Conservation (phyloP, 148 eudicot species). For the Chenopodium suecicum region DNA sequence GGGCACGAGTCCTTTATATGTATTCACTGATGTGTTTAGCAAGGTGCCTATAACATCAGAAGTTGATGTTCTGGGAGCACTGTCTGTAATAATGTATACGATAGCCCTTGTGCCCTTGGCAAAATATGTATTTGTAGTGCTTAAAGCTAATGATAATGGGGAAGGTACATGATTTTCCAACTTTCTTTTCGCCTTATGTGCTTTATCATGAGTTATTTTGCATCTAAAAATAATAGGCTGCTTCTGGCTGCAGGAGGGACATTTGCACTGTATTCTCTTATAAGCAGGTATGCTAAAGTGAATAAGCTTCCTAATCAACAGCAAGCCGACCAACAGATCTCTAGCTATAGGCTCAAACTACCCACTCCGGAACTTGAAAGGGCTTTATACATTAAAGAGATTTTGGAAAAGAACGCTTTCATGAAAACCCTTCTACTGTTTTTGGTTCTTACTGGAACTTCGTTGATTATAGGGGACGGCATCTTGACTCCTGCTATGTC, state of each 20-base stretch:
- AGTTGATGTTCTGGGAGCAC: slow-evolving; percentile 77
- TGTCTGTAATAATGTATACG: slow-evolving; percentile 85
- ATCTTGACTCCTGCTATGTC: slow-evolving; percentile 96
- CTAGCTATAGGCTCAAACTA: slow-evolving; percentile 86
- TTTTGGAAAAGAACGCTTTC: slow-evolving; percentile 56
- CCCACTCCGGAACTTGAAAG: slow-evolving; percentile 97
- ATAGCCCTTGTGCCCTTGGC: slow-evolving; percentile 81
- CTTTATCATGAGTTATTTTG: background rate
- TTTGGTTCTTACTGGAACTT: slow-evolving; percentile 85
- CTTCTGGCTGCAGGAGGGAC: slow-evolving; percentile 72
- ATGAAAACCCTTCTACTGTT: slow-evolving; percentile 69
- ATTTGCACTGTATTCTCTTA: slow-evolving; percentile 88
- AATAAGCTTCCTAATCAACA: slow-evolving; percentile 88
- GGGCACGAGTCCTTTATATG: slow-evolving; percentile 98
- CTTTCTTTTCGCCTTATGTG: background rate
- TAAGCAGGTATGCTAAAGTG: slow-evolving; percentile 85
- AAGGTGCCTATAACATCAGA: slow-evolving; percentile 82
- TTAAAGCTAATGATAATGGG: slow-evolving; percentile 93
- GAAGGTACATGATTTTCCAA: slow-evolving; percentile 61
- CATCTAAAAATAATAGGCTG: slow-evolving; percentile 16
- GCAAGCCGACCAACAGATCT: slow-evolving; percentile 81
- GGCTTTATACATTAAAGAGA: slow-evolving; percentile 79
- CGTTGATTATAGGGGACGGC: slow-evolving; percentile 96
- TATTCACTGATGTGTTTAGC: slow-evolving; percentile 85
- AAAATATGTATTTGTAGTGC: slow-evolving; percentile 88